Evolutionary conservation across 2,329 filamentous ascomycete genomes (phyloP).

Genomic region (Stachybotrys chartarum): DNA sequence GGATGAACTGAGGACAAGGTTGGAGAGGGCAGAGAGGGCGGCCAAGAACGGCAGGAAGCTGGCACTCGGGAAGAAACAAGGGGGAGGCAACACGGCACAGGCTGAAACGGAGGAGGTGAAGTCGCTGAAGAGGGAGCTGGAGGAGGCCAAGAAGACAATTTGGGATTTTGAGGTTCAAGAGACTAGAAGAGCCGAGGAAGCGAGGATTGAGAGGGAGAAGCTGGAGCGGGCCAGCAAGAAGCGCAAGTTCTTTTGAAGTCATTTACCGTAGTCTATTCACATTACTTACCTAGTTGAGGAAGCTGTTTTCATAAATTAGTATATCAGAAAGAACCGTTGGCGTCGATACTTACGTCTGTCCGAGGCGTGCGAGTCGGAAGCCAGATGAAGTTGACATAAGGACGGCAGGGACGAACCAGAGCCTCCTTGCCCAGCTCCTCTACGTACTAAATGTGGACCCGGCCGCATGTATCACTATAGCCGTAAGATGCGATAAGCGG

Average conservation of each 20-base stretch:
- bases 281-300: too few relatives aligned
- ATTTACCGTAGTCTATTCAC: too few relatives aligned
- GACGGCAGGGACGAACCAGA: too few relatives aligned
- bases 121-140: conserved; percentile 8
- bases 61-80: conserved; percentile 10
- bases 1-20: conserved; percentile 9
- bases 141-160: not conserved
- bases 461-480: not conserved
- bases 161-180: not conserved
- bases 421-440: not conserved
- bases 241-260: not conserved
- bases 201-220: not conserved
- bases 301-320: too few relatives aligned
- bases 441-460: not conserved
- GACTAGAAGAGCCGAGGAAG: not conserved
- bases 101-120: conserved; percentile 8
- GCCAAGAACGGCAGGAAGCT: conserved; percentile 10
- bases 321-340: too few relatives aligned
- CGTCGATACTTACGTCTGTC: too few relatives aligned
- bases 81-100: conserved; percentile 3
- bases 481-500: not conserved
- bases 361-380: too few relatives aligned
- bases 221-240: not conserved
- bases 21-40: conserved; percentile 13
- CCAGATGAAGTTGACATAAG: too few relatives aligned